These are phyloP conservation scores for Trichoderma guizhouense DNA, from an alignment of 2,329 filamentous ascomycete genomes.

Conservation along the genomic window DNA sequence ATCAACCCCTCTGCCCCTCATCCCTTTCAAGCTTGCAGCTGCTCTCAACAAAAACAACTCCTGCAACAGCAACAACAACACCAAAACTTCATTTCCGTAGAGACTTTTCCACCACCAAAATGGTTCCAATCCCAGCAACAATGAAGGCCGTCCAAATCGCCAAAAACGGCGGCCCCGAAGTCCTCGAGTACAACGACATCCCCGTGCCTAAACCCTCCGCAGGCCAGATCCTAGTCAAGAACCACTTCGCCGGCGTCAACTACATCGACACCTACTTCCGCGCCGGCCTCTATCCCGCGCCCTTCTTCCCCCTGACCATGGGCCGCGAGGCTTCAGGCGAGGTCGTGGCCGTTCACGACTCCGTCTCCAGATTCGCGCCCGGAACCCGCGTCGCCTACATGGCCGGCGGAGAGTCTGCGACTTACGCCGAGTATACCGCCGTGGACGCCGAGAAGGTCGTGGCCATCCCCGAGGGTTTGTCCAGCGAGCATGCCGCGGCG, in stretches of 20 bases:
- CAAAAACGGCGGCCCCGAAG: slow-evolving; percentile 64
- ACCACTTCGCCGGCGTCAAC: slow-evolving; percentile 77
- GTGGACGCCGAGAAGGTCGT: slow-evolving; percentile 53
- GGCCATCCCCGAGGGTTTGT: slow-evolving; percentile 61
- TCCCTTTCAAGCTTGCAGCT: background rate
- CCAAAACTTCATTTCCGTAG: background rate
- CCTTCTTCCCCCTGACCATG: slow-evolving; percentile 67
- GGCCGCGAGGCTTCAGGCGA: slow-evolving; percentile 77
- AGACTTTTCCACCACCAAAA: slow-evolving; percentile 30
- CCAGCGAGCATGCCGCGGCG: slow-evolving; percentile 62
- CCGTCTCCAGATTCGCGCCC: slow-evolving; percentile 52
- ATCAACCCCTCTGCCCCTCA: slow-evolving; percentile 10
- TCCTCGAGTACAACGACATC: slow-evolving; percentile 67
- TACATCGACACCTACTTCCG: slow-evolving; percentile 93
- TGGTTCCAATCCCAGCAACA: slow-evolving; percentile 71
- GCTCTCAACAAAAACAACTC: background rate
- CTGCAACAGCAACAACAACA: background rate
- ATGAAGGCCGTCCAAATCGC: slow-evolving; percentile 66
- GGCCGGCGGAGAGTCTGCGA: slow-evolving; percentile 32
- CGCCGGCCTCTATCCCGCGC: slow-evolving; percentile 70
- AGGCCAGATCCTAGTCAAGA: slow-evolving; percentile 76
- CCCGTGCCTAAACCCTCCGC: slow-evolving; percentile 63
- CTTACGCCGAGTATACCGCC: slow-evolving; percentile 57
- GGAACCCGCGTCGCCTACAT: slow-evolving; percentile 74
- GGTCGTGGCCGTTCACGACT: slow-evolving; percentile 59